phyloP scores from a whole-genome alignment of 331 rosid species.

The Phaseolus coccineus region DNA sequence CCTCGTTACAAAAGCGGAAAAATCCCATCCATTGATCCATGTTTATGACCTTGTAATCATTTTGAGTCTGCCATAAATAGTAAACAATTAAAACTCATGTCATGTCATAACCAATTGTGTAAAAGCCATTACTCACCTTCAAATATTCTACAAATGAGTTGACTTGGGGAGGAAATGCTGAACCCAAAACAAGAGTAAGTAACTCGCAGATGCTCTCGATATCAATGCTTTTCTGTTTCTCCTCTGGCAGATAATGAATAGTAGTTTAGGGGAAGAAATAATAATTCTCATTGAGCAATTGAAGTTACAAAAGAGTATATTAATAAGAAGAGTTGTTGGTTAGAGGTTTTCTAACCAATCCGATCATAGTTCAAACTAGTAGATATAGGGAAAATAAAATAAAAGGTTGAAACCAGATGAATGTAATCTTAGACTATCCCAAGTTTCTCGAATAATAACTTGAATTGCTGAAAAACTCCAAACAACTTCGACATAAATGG shows the following conservation, averaged over 20 bases:
- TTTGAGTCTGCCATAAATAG: conserved; percentile 71
- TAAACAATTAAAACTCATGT: conserved; percentile 18
- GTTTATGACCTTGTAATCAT: conserved; percentile 95
- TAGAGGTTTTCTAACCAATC: neutral
- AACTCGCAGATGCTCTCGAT: conserved; percentile 85
- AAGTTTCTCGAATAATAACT: neutral
- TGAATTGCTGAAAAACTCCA: neutral
- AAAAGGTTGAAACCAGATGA: neutral
- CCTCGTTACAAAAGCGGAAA: conserved; percentile 97
- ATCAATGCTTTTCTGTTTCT: conserved; percentile 96
- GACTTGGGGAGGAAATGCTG: conserved; percentile 75
- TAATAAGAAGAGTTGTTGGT: neutral
- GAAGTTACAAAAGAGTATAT: neutral
- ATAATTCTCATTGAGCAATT: neutral
- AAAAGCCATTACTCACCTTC: conserved; percentile 64
- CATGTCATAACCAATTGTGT: conserved; percentile 21
- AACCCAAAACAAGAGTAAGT: conserved; percentile 76
- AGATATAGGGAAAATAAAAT: neutral
- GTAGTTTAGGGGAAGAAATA: neutral
- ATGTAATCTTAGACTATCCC: neutral
- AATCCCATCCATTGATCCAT: conserved; percentile 99
- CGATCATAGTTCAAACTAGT: neutral
- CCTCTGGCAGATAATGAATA: conserved; percentile 60
- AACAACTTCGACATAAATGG: conserved; percentile 5
- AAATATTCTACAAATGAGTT: conserved; percentile 77